Percentiles rank a stretch among this genome's conserved stretches.
phyloP scores from a whole-genome alignment of 495 filamentous ascomycete species.

The Penicillium mononematosum region DNA sequence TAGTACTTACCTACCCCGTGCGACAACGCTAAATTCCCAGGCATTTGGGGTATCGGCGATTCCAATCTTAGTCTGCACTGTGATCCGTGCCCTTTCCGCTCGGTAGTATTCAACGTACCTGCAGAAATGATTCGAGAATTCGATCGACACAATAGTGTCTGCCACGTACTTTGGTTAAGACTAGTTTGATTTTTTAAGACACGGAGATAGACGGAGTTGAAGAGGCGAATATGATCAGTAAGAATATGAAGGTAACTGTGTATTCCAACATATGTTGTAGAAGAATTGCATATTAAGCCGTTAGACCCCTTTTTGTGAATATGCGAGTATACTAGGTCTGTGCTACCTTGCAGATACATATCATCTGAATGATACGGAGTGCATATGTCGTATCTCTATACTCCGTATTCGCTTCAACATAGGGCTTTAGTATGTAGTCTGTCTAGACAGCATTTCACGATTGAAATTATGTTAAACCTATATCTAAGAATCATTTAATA shows the following conservation, averaged over 20 bases:
- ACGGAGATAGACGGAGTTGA: not conserved
- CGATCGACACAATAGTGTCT: slow-evolving; percentile 3
- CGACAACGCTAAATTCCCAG: slow-evolving; percentile 6
- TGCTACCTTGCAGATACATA: slow-evolving; percentile 3
- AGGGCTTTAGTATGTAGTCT: too few species aligned
- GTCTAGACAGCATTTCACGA: not conserved
- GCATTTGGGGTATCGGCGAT: slow-evolving; percentile 7
- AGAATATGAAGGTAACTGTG: not conserved
- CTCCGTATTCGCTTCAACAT: too few species aligned
- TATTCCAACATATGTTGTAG: too few species aligned
- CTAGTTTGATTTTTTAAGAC: slow-evolving; percentile 1
- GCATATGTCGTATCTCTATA: not conserved
- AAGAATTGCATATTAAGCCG: not conserved
- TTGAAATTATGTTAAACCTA: not conserved
- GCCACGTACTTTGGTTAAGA: slow-evolving; percentile 8
- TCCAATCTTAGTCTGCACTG: slow-evolving; percentile 6
- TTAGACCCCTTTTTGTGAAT: not conserved
- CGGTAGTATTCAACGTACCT: slow-evolving; percentile 2
- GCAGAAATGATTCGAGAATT: slow-evolving; percentile 3
- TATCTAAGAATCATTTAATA: not conserved
- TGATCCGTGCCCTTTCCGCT: slow-evolving; percentile 13
- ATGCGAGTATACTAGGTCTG: slow-evolving; percentile 7
- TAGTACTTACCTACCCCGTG: slow-evolving; percentile 11
- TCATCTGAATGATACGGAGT: not conserved
- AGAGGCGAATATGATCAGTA: not conserved